Evolutionary conservation across 2,329 filamentous ascomycete genomes (phyloP).

Genomic region (Nemania abortiva): DNA sequence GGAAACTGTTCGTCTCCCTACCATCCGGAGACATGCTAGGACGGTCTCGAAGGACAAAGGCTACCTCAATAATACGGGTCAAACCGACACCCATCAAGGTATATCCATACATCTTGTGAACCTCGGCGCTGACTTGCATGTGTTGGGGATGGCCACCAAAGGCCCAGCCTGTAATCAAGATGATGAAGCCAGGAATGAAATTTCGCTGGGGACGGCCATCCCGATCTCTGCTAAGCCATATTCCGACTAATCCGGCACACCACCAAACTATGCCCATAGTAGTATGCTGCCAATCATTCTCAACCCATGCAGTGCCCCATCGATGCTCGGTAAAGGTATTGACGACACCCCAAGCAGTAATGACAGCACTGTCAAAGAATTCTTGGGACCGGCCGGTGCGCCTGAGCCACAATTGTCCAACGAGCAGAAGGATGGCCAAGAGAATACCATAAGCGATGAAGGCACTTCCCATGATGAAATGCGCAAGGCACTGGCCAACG

Average conservation of each 20-base stretch:
- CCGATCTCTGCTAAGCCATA: slow-evolving; percentile 90
- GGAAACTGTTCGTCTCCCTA: slow-evolving; percentile 75
- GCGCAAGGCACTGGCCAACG: slow-evolving; percentile 89
- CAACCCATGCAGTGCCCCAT: slow-evolving; percentile 90
- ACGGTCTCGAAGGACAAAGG: slow-evolving; percentile 84
- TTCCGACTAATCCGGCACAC: slow-evolving; percentile 88
- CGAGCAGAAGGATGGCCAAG: slow-evolving; percentile 85
- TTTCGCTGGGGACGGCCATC: slow-evolving; percentile 91
- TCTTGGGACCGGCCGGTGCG: slow-evolving; percentile 90
- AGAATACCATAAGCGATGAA: slow-evolving; percentile 95
- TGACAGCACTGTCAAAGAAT: slow-evolving; percentile 93
- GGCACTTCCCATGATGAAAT: slow-evolving; percentile 98
- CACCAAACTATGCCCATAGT: slow-evolving; percentile 99
- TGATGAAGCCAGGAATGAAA: slow-evolving; percentile 90
- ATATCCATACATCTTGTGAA: slow-evolving; percentile 92
- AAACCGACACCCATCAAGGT: slow-evolving; percentile 92
- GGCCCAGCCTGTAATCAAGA: slow-evolving; percentile 92
- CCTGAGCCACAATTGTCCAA: slow-evolving; percentile 88
- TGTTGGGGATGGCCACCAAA: slow-evolving; percentile 94
- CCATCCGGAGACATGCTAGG: slow-evolving; percentile 74
- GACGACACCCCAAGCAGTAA: slow-evolving; percentile 94
- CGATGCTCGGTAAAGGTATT: slow-evolving; percentile 98
- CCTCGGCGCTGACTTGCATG: slow-evolving; percentile 84
- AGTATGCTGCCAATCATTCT: slow-evolving; percentile 96
- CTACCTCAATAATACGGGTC: slow-evolving; percentile 88